phyloP scores from a whole-genome alignment of 2,329 filamentous ascomycete genomes.

The Penicillium aurantiogriseum region DNA sequence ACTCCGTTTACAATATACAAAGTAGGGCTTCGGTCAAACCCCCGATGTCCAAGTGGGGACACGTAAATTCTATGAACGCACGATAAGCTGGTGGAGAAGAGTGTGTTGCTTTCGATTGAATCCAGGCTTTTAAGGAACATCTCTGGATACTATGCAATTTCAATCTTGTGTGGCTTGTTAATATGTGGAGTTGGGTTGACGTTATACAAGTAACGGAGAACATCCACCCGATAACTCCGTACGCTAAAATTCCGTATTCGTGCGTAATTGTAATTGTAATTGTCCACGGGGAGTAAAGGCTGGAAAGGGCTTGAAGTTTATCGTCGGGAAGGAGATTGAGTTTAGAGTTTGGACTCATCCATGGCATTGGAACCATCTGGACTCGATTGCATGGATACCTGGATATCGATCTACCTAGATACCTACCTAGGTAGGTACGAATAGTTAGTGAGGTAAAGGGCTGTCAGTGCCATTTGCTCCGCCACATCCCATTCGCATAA shows the following conservation, averaged over 20 bases:
- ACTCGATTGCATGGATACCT: neutral
- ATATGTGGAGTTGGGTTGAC: neutral
- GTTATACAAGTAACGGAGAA: neutral
- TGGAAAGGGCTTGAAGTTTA: neutral
- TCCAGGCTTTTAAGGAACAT: neutral
- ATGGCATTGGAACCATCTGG: neutral
- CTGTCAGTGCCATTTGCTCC: neutral
- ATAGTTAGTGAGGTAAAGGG: neutral
- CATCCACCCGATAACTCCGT: conserved; percentile 1
- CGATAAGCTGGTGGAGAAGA: neutral
- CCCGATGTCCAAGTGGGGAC: neutral
- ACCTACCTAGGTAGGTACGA: neutral
- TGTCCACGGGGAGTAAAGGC: neutral
- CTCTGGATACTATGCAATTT: too few relatives aligned
- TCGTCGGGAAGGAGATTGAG: neutral
- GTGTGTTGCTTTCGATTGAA: neutral
- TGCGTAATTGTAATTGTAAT: too few relatives aligned
- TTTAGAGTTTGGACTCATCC: neutral
- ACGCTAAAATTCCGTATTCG: neutral
- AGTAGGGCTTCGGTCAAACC: neutral
- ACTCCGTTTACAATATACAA: neutral
- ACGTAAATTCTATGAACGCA: neutral
- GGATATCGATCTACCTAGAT: neutral
- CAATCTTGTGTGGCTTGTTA: neutral
- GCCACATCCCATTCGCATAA: conserved; percentile 3